These are phyloP conservation scores for Diaporthe caulivora DNA, from an alignment of 2,329 filamentous ascomycete genomes.

Conservation along the genomic window DNA sequence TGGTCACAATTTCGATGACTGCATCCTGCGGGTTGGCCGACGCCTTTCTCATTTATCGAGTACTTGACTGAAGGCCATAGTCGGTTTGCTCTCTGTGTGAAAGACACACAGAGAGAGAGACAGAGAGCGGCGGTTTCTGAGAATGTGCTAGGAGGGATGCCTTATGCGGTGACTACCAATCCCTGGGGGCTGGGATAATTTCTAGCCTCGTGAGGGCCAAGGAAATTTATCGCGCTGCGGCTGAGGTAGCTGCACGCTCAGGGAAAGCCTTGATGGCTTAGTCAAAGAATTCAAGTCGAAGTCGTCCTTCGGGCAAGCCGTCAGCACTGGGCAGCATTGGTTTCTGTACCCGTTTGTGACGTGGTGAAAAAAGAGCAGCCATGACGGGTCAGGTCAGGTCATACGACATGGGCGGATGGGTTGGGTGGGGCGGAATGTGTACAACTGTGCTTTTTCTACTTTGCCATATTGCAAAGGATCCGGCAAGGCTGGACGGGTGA, in stretches of 20 bases:
- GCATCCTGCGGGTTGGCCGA: conserved; percentile 1
- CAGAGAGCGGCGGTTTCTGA: not conserved
- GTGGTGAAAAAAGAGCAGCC: conserved; percentile 6
- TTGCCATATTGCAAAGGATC: conserved; percentile 24
- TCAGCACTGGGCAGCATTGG: conserved; percentile 1
- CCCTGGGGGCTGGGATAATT: not conserved
- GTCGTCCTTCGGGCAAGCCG: not conserved
- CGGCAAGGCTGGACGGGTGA: conserved; percentile 13
- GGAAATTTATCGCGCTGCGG: not conserved
- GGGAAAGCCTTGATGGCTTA: not conserved
- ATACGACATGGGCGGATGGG: conserved; percentile 33
- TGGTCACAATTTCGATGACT: conserved; percentile 26
- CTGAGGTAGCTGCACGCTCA: not conserved
- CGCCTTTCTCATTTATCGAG: conserved; percentile 4
- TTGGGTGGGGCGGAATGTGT: conserved; percentile 29
- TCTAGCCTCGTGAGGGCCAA: not conserved
- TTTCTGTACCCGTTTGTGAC: not conserved
- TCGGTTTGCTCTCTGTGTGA: conserved; percentile 4
- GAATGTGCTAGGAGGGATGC: conserved; percentile 11
- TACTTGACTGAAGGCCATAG: not conserved
- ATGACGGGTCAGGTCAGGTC: not conserved
- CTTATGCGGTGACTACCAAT: not conserved
- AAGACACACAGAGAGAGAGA: not conserved
- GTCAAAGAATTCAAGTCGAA: not conserved
- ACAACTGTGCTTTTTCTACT: conserved; percentile 33